Evolutionary conservation across 257 asterid species (phyloP), one percentile per base, ranked within the genome.

Genomic region (Solanum lignicaule): DNA sequence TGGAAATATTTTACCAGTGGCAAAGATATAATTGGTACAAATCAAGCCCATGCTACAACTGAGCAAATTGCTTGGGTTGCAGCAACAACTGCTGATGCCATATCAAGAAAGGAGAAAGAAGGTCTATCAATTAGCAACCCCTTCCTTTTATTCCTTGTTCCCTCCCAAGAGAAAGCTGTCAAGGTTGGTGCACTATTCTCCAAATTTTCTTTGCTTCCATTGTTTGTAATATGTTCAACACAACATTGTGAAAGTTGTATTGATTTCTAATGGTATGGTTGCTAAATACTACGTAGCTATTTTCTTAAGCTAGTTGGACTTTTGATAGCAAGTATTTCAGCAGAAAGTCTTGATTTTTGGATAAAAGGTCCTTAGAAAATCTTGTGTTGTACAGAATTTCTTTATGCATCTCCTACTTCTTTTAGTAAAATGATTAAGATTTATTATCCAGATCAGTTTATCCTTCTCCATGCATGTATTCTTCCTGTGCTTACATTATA

Each of bases 21-120:
- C 83, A 93, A 91, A 89, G 95, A 97, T 90, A 92, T 97, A 14
- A 15, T 94, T 65, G 99, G 95, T 90, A 92, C 89, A 87, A 90
- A 87, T 88, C 92, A 91, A 87, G 89, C 91, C 85, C 90, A 91
- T 89, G 90, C 96, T 21, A 84, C 87, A 2, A 10, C 68, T 46
- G 96, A 93, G 91, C 96, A 95, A 91, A 92, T 95, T 92, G 98
- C 98, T 87, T 97, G 99, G 99, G 87, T 97, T 32, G 96, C 94
- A 66, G 93, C 99, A 20, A 91, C 96, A 29, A 95, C 96, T 87
- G 95, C 98, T 87, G 98, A 96, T 90, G 74, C 92, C 81, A 93
- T 96, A 71, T 88, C 98, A 43, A 86, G 90, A 92, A 93, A 95
- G 92, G 97, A 97, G 92, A 94, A 94, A 90, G 94, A 94, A 89